phyloP scores from a whole-genome alignment of 2,329 filamentous ascomycete species.

The Monosporascus ibericus region DNA sequence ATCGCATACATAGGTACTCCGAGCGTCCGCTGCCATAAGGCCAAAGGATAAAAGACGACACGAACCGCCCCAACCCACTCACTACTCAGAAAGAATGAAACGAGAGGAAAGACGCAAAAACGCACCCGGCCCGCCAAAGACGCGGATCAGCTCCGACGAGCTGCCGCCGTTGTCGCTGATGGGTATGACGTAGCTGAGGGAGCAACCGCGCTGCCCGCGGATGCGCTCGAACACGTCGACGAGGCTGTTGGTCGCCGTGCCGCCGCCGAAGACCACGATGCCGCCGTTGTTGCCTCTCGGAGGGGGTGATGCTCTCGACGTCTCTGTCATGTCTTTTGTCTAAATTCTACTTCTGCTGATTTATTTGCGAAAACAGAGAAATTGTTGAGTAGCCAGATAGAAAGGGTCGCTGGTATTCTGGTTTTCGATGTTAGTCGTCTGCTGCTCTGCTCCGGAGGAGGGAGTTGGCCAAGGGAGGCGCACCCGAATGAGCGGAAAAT shows the following conservation, averaged over 20 bases:
- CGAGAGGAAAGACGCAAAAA: neutral
- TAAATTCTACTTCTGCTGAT: neutral
- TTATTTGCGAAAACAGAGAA: neutral
- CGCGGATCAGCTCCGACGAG: slow-evolving; percentile 86
- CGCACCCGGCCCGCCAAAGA: slow-evolving; percentile 86
- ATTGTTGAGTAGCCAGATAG: no score
- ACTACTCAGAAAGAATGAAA: neutral
- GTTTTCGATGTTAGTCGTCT: no score
- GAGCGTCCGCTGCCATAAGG: neutral
- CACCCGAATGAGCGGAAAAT: no score
- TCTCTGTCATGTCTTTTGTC: neutral
- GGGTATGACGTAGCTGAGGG: slow-evolving; percentile 80
- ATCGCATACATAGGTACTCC: no score
- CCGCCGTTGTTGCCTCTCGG: slow-evolving; percentile 29
- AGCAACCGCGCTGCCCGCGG: slow-evolving; percentile 57
- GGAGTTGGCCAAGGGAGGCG: no score
- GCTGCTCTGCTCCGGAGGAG: no score
- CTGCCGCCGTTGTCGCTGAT: slow-evolving; percentile 96
- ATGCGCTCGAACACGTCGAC: slow-evolving; percentile 80
- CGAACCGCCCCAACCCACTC: no score
- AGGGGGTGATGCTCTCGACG: slow-evolving; percentile 1
- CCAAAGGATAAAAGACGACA: neutral
- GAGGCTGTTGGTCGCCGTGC: slow-evolving; percentile 88
- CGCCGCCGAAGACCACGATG: slow-evolving; percentile 84
- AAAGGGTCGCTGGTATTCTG: no score